These are phyloP conservation scores for Erodium texanum DNA, from an alignment of 441 rosid genomes.

Conservation along the genomic window DNA sequence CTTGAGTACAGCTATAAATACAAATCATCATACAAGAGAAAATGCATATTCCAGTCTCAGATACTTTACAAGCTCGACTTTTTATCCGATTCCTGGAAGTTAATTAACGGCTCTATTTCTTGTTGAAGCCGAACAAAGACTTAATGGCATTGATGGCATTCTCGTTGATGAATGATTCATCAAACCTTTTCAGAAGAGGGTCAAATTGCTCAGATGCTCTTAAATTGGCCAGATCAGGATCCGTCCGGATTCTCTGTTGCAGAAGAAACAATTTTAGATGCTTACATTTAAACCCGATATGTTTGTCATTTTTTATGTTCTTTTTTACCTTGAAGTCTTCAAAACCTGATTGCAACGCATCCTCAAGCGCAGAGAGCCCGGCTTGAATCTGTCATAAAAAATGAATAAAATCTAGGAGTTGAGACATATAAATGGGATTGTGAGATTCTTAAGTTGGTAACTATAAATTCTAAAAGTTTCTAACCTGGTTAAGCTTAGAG, in stretches of 20 bases:
- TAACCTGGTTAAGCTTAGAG: slow-evolving; percentile 83
- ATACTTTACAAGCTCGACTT: neutral
- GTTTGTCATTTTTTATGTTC: neutral
- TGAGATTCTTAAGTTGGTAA: too few species aligned
- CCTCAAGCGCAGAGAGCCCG: slow-evolving; percentile 79
- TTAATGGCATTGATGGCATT: slow-evolving; percentile 86
- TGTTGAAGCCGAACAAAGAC: slow-evolving; percentile 76
- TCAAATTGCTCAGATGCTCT: slow-evolving; percentile 57
- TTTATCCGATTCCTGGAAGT: too few species aligned
- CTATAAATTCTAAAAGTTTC: neutral
- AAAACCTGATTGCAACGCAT: slow-evolving; percentile 68
- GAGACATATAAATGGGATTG: too few species aligned
- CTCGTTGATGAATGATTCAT: slow-evolving; percentile 91
- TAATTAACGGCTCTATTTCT: slow-evolving; percentile 33
- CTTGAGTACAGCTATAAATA: neutral
- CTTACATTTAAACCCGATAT: neutral
- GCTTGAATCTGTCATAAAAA: slow-evolving; percentile 52
- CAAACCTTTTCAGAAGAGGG: slow-evolving; percentile 62
- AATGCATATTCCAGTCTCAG: too few species aligned
- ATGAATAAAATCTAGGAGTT: too few species aligned
- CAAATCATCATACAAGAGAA: neutral
- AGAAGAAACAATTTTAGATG: slow-evolving; percentile 19
- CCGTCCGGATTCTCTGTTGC: slow-evolving; percentile 70
- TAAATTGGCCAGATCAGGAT: slow-evolving; percentile 67
- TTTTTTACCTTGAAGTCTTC: slow-evolving; percentile 78